phyloP scores from a whole-genome alignment of 2,329 filamentous ascomycete species.

The Hymenoscyphus linearis region DNA sequence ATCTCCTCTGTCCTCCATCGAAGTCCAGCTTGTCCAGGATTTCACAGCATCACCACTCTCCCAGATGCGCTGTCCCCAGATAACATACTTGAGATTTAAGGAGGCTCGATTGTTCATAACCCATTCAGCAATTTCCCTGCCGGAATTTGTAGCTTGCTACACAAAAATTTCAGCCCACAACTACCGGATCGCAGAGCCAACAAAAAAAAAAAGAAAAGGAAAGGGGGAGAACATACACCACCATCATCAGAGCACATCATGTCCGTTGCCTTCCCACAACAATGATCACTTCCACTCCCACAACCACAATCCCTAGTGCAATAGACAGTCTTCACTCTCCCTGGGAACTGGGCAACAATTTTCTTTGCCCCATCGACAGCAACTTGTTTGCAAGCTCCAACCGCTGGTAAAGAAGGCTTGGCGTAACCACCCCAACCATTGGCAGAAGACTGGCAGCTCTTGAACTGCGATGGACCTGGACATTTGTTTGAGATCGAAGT shows the following conservation, averaged over 20 bases:
- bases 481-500: background rate
- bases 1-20: slow-evolving; percentile 3
- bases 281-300: slow-evolving; percentile 5
- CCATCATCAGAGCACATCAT: slow-evolving; percentile 4
- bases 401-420: background rate
- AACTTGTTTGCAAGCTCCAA: slow-evolving; percentile 1
- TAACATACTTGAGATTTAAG: slow-evolving; percentile 1
- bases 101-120: slow-evolving; percentile 1
- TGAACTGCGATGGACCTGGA: background rate
- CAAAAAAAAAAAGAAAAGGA: background rate
- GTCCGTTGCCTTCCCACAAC: slow-evolving; percentile 3
- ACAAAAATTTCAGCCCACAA: background rate
- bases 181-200: background rate
- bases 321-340: background rate
- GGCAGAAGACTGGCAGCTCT: slow-evolving; percentile 1
- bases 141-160: slow-evolving; percentile 1
- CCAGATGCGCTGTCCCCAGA: slow-evolving; percentile 3
- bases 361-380: slow-evolving; percentile 3
- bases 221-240: background rate
- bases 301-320: slow-evolving; percentile 4
- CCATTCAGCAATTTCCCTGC: slow-evolving; percentile 4
- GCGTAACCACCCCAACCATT: background rate
- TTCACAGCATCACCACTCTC: background rate
- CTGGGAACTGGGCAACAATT: background rate
- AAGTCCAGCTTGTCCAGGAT: background rate